Evolutionary conservation across 1,284 basidiomycete genomes (phyloP), one percentile per base, ranked within the genome.

Genomic region (Austroboletus rostrupii): DNA sequence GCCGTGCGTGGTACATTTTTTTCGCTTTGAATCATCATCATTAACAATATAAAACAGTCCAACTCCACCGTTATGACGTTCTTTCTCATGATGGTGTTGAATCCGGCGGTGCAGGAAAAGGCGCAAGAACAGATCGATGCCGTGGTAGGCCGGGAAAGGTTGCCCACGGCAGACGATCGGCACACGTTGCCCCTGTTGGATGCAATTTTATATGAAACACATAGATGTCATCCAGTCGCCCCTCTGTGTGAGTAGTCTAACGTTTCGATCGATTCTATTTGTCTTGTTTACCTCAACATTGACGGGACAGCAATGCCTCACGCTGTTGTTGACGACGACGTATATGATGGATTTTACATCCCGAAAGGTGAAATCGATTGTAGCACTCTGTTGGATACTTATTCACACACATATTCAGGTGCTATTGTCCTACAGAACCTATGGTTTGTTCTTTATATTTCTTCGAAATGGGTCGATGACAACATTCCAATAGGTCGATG

Each of bases 331-430:
- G 37, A 47, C 1, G 52, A 59, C 6, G 55, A 59, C 10, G 28
- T 59, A 1, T 59, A 57, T 29, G 19, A 12, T 13, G 49, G 54
- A 36, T 55, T 31, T 23, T 36, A 37, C 20, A 55, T 57, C 12
- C 55, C 55, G 19, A 57, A 57, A 14, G 55, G 55, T 54, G 17
- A 41, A 11, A 43, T 14, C 3, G 3, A 6, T 9, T n/a, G 1
- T 14, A 5, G 4, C 3, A 17, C 7, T 37, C n/a, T 3, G n/a
- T 37, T 9, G 52, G 3, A 10, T 0, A 3, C 12, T n/a, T 37
- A 19, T 10, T 19, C 5, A 37, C 13, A 20, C n/a, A 39, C 6
- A 5, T 5, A 35, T 21, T 8, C 14, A 59, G 57, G 57, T 7
- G 28, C 57, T 6, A 36, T 47, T 9, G 0, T 57, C 2, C 1